Conservation (phyloP, 2,329 filamentous ascomycete genomes). For the Blumeriella jaapii region DNA sequence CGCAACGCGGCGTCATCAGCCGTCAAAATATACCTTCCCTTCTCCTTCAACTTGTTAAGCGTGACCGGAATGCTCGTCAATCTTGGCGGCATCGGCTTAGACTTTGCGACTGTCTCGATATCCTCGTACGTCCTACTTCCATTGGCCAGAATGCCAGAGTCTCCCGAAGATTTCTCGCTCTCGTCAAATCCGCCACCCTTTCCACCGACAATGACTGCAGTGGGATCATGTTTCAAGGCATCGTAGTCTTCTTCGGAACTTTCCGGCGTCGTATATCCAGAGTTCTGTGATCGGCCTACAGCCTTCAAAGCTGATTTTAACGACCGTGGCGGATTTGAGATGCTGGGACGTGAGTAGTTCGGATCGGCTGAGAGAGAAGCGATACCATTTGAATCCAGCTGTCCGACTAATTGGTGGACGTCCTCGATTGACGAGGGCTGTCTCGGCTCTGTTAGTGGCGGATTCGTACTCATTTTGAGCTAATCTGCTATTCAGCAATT, state of each 20-base stretch:
- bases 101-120: conserved; percentile 9
- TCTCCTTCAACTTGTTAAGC: conserved; percentile 22
- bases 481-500: no score
- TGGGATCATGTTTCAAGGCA: conserved; percentile 20
- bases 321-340: conserved; percentile 15
- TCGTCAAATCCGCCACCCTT: conserved; percentile 27
- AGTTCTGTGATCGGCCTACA: conserved; percentile 7
- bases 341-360: conserved; percentile 3
- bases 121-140: conserved; percentile 15
- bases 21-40: conserved; percentile 22
- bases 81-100: conserved; percentile 9
- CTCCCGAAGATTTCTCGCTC: conserved; percentile 11
- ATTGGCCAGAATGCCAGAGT: conserved; percentile 1
- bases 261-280: conserved; percentile 16
- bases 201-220: conserved; percentile 23
- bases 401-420: conserved; percentile 13
- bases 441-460: conserved; percentile 1
- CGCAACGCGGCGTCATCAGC: conserved; percentile 21
- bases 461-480: not conserved
- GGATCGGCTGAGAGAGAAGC: conserved; percentile 12
- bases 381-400: conserved; percentile 17
- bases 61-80: conserved; percentile 23
- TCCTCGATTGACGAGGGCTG: conserved; percentile 15
- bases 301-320: conserved; percentile 21
- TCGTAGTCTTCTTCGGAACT: conserved; percentile 26